Conservation (phyloP, 169 alveolate genomes). For the Hammondia hammondi region DNA sequence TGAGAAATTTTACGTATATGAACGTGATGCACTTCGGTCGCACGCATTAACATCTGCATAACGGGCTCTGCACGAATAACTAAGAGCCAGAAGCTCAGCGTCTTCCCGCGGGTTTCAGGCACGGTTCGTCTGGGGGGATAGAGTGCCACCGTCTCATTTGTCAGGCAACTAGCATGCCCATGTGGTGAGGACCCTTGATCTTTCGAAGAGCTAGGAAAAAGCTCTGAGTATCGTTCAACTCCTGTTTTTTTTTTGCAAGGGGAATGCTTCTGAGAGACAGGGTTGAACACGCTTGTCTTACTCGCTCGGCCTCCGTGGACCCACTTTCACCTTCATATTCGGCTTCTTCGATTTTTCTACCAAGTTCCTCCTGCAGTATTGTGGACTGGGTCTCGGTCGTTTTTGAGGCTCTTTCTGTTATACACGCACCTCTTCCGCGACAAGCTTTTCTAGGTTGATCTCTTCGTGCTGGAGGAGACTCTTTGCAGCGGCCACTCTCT, state of each 20-base stretch:
- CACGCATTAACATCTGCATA: not conserved
- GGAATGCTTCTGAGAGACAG: not conserved
- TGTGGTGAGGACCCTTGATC: conserved; percentile 2
- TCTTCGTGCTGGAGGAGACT: conserved; percentile 4
- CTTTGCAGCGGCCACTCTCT: not conserved
- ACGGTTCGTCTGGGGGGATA: not conserved
- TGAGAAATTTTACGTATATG: not conserved
- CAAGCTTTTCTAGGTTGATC: conserved; percentile 18
- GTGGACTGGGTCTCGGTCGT: not conserved
- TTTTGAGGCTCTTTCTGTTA: not conserved
- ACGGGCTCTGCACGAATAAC: not conserved
- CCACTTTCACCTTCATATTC: not conserved
- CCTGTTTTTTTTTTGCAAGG: not conserved
- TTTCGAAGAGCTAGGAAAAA: conserved; percentile 11
- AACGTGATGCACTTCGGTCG: not conserved
- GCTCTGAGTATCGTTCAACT: not conserved
- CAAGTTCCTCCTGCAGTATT: not conserved
- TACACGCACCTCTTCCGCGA: not conserved
- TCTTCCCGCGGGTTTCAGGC: not conserved
- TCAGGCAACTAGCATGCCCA: not conserved
- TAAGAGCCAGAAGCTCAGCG: not conserved
- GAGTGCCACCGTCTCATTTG: not conserved
- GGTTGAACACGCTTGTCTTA: not conserved
- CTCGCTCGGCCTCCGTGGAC: not conserved
- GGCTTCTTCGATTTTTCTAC: not conserved